These are phyloP conservation scores for Dothistroma pini DNA, from an alignment of 2,329 filamentous ascomycete species.

Conservation along the genomic window DNA sequence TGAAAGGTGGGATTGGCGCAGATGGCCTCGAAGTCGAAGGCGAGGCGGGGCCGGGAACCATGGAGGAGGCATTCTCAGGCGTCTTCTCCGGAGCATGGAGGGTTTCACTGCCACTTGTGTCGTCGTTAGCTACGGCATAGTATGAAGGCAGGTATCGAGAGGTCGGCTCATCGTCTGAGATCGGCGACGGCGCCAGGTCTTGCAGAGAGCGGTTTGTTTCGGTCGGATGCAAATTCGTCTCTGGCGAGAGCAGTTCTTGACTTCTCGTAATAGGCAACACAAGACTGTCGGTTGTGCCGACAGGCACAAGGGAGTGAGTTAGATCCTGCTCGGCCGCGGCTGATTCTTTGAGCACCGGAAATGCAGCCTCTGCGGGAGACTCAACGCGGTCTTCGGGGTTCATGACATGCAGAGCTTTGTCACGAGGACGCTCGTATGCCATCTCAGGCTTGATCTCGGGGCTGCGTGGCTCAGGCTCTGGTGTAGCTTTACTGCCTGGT, in stretches of 20 bases:
- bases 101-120: slow-evolving; percentile 3
- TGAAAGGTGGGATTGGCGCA: slow-evolving; percentile 57
- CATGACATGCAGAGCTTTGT: slow-evolving; percentile 41
- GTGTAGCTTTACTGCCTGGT: slow-evolving; percentile 8
- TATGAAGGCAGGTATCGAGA: slow-evolving; percentile 18
- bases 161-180: slow-evolving; percentile 18
- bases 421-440: slow-evolving; percentile 32
- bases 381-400: slow-evolving; percentile 37
- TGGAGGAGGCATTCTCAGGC: slow-evolving; percentile 11
- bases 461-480: slow-evolving; percentile 17
- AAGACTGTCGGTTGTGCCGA: not conserved
- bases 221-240: slow-evolving; percentile 13
- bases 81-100: slow-evolving; percentile 13
- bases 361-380: slow-evolving; percentile 6
- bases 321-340: not conserved
- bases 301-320: not conserved
- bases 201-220: slow-evolving; percentile 14
- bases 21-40: slow-evolving; percentile 9
- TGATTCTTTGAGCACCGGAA: not conserved
- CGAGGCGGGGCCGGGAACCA: slow-evolving; percentile 7
- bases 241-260: slow-evolving; percentile 21
- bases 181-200: slow-evolving; percentile 24
- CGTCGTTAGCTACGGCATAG: slow-evolving; percentile 14
- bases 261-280: slow-evolving; percentile 23
- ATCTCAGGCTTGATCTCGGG: slow-evolving; percentile 29